A percentile compares a stretch with the other conserved stretches of the same genome.
phyloP scores from a whole-genome alignment of 1,284 basidiomycete genomes.

The Chondrostereum purpureum region DNA sequence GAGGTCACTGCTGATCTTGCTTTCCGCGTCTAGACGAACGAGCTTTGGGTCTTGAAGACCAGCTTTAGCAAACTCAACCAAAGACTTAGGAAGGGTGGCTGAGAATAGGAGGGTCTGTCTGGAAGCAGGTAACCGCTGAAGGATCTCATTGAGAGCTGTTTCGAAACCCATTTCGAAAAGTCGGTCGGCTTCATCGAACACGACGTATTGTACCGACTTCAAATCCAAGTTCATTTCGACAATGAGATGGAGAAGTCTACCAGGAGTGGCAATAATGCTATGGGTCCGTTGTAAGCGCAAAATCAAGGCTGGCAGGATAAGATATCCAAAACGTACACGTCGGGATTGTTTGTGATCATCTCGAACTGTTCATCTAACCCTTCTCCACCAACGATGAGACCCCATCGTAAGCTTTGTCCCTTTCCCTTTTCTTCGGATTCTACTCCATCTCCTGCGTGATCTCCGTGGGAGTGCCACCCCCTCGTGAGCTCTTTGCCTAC shows the following conservation, averaged over 20 bases:
- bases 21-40: conserved; percentile 91
- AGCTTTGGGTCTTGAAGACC: conserved; percentile 93
- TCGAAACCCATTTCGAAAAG: conserved; percentile 99
- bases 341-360: conserved; percentile 91
- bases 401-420: conserved; percentile 80
- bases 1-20: conserved; percentile 91
- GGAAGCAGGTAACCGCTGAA: conserved; percentile 78
- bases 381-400: conserved; percentile 93
- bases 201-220: conserved; percentile 82
- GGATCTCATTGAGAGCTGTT: conserved; percentile 85
- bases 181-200: conserved; percentile 98
- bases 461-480: conserved; percentile 62
- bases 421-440: conserved; percentile 46
- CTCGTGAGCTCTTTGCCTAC: conserved; percentile 92
- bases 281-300: conserved; percentile 9
- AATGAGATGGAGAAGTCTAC: conserved; percentile 89
- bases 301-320: background rate
- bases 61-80: conserved; percentile 97
- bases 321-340: conserved; percentile 76
- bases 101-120: conserved; percentile 95
- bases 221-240: conserved; percentile 98
- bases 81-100: conserved; percentile 90
- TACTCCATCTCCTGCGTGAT: conserved; percentile 60
- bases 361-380: conserved; percentile 95
- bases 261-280: conserved; percentile 95